Conservation (phyloP, 495 filamentous ascomycete species). For the Paragyromitra xinjiangensis region DNA sequence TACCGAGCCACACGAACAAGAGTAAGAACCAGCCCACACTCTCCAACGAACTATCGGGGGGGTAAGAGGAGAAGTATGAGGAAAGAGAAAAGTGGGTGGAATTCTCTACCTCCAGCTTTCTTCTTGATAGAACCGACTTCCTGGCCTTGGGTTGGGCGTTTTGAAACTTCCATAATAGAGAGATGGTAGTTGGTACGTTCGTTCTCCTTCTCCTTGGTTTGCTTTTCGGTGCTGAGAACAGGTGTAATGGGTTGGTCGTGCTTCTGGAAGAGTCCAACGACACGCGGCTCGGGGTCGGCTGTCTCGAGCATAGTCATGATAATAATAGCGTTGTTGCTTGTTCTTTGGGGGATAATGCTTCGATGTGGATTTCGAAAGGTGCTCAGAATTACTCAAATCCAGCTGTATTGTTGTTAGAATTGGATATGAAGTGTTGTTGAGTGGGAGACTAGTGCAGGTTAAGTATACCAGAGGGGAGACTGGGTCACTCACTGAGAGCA, state of each 20-base stretch:
- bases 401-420: slow-evolving; percentile 35
- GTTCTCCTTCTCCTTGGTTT: slow-evolving; percentile 38
- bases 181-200: slow-evolving; percentile 34
- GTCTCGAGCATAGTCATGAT: slow-evolving; percentile 40
- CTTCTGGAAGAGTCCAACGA: slow-evolving; percentile 28
- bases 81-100: slow-evolving; percentile 20
- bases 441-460: slow-evolving; percentile 18
- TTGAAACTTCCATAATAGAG: slow-evolving; percentile 36
- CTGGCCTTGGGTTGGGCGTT: slow-evolving; percentile 17
- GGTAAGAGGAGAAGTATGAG: not conserved
- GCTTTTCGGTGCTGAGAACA: slow-evolving; percentile 21
- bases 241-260: slow-evolving; percentile 24
- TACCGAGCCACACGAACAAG: slow-evolving; percentile 24
- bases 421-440: not conserved
- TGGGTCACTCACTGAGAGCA: slow-evolving; percentile 19
- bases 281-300: slow-evolving; percentile 15
- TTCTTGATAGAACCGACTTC: slow-evolving; percentile 40
- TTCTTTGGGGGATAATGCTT: slow-evolving; percentile 17
- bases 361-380: slow-evolving; percentile 16
- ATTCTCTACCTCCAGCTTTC: slow-evolving; percentile 39
- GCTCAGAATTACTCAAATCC: slow-evolving; percentile 13
- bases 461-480: not conserved
- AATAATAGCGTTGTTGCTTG: not conserved
- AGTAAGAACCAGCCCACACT: slow-evolving; percentile 25
- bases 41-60: slow-evolving; percentile 11